Base-by-base conservation (phyloP, 768 basidiomycete genomes). In the Mycena vitilis region DNA sequence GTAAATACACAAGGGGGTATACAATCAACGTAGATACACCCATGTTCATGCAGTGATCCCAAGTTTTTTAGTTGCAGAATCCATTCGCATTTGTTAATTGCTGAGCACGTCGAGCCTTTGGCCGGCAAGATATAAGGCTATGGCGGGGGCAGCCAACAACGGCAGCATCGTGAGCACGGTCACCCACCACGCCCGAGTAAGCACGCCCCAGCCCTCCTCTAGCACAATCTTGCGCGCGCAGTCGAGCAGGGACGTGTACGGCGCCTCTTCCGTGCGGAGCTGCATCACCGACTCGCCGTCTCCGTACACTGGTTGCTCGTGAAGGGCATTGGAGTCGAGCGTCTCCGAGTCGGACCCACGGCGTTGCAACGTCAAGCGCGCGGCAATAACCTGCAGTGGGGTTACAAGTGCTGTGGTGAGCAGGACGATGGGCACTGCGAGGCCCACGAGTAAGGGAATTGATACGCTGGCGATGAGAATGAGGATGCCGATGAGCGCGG, bases 171-270 rank as follows among this genome's bases (percentile, higher is more conserved):
- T 18, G 18, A 66, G 42, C 20, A 62, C 56, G 1, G 61, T 63
- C 34, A 59, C 4, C 67, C 62, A 63, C 67, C 67, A 68, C 48
- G 61, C 67, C 25, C 67, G 67, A 16, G 59, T 47, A 18, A 68
- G 56, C 30, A 40, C 61, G 25, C 49, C 9, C 49, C 9, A 34
- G 30, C 67, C 67, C 54, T 68, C 67, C 51, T 68, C 67, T 30
- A 22, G 12, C 38, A 68, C 55, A 1, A 54, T 63, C 60, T 45
- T 42, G 4, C 59, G 44, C 45, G 22, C 66, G 55, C 65, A 66
- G 34, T 68, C 66, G 13, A 49, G 11, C 13, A 63, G 53, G 12
- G 44, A 47, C n/a, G 60, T 63, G 47, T 68, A 68, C 58, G 60
- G 60, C 54, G 66, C 53, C 25, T n/a, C 42, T 11, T 52, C 42